These are phyloP conservation scores for Schizophyllum commune DNA, from an alignment of 1,284 basidiomycete species.

Conservation along the genomic window DNA sequence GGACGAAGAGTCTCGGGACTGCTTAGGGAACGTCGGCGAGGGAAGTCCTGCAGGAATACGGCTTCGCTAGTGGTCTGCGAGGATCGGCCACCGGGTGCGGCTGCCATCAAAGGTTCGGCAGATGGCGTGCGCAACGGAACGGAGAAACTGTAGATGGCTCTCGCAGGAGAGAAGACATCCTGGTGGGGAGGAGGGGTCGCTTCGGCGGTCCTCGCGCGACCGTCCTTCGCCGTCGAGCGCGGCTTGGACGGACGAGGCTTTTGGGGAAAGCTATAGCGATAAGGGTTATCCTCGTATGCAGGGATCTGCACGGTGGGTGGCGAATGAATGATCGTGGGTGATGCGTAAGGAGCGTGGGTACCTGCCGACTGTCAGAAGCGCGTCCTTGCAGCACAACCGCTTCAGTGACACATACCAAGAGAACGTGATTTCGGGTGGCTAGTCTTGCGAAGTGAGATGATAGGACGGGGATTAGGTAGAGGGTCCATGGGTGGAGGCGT, in stretches of 20 bases:
- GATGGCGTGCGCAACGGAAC: no score
- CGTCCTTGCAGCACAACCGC: not conserved
- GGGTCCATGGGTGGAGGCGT: not conserved
- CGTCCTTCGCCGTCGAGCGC: no score
- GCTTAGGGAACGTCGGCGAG: no score
- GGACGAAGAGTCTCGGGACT: no score
- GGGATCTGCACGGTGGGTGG: not conserved
- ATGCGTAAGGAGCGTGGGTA: not conserved
- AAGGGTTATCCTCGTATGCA: not conserved
- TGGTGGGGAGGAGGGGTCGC: not conserved
- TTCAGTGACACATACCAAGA: not conserved
- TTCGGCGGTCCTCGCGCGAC: not conserved
- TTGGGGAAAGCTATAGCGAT: not conserved
- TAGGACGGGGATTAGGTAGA: not conserved
- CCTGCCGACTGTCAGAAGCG: not conserved
- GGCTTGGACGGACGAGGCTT: not conserved
- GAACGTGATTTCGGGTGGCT: not conserved
- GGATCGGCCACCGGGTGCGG: no score
- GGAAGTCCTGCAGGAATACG: no score
- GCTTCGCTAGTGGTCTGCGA: no score
- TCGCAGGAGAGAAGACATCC: not conserved
- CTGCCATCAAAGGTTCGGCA: no score
- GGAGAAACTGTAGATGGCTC: no score
- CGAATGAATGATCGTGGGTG: not conserved
- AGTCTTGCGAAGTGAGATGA: not conserved